Base-by-base conservation (phyloP, 2,329 filamentous ascomycete genomes). In the Phyllosticta citribraziliensis region DNA sequence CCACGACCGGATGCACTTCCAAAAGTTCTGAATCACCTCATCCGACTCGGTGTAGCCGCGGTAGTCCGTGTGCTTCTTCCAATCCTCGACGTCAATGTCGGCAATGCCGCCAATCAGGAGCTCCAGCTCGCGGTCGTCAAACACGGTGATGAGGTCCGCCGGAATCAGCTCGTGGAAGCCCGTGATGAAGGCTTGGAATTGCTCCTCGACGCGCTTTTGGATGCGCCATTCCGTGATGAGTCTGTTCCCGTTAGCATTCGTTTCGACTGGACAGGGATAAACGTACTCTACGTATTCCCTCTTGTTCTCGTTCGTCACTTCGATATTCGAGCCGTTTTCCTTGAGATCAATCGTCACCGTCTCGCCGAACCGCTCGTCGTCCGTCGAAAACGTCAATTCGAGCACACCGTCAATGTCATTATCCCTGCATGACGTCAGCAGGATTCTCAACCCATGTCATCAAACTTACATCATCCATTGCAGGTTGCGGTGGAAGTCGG, bases 21-120 rank as follows among this genome's bases (percentile, higher is more conserved):
- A 99, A 83, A 99, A 99, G 80, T 95, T 92, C 75, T 95, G 89
- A 66, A 99, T 94, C 25, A 99, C 94, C 71, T 97, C 91, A 69
- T 99, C 94, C 62, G 87, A 91, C 77, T 99, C 94, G 10, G 95
- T 97, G 82, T 99, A 99, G 60, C 94, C 94, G 68, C 94, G 88
- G 76, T 99, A 99, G 72, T 99, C 94, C 55, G 94, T 99, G 78
- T 99, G 94, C 81, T 99, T 99, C 88, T 99, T 97, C 94, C 94
- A 99, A 76, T 99, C 94, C 63, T 99, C 94, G 17, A 99, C 93
- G 70, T 99, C 94, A 67, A 99, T 99, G 76, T 99, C 94, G n/a
- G 94, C 94, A 69, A 99, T 99, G 82, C 94, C 94, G 66, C 94
- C 94, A 71, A 99, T 97, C 67, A 99, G 82, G 67, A 99, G 79